Base-by-base conservation (phyloP, 2,329 filamentous ascomycete genomes). In the Pseudomassariella vexata region DNA sequence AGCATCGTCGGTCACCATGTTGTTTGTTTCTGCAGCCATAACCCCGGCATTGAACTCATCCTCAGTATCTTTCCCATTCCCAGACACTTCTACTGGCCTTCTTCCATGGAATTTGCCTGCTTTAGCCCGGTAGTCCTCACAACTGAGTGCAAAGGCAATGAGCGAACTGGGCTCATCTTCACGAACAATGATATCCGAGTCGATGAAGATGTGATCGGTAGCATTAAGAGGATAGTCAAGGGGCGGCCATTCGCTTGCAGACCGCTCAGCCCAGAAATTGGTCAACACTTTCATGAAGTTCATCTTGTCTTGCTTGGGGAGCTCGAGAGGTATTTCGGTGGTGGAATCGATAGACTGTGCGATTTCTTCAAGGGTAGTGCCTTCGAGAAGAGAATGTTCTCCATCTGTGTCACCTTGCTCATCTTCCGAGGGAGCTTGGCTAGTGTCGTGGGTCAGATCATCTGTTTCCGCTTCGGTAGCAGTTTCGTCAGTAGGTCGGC, bases 211-310 rank as follows among this genome's bases (percentile, higher is more conserved):
- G 56, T 98, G 92, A 54, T 98, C 92, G 11, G 82, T 85, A 27
- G 82, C 69, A 43, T 77, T 84, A 41, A 96, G 74, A 3, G 94
- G 94, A 49, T 98, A 98, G 34, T 98, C 92, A 14, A 98, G 72
- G 15, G 83, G 77, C 5, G 83, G 75, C 92, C 92, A 98, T 22
- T 90, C 89, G 56, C 88, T 95, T 16, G 94, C 87, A 28, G 92
- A 96, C 32, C 92, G 79, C 59, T 98, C 94, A 3, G 92, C 94
- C 92, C 92, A 98, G 58, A 98, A 98, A 49, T 90, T 95, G 11
- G 88, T 92, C 27, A 98, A 70, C 65, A 95, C 88, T 53, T 94
- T 95, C 76, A 98, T 83, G 43, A 96, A 66, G 27, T 88, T 95
- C 36, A 80, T 89, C 57, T 90, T 92, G 52, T 95, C 87, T 51